Evolutionary conservation across 345 rosid species (phyloP), one percentile per base, ranked within the genome.

Genomic region (Melastoma malabathricum): DNA sequence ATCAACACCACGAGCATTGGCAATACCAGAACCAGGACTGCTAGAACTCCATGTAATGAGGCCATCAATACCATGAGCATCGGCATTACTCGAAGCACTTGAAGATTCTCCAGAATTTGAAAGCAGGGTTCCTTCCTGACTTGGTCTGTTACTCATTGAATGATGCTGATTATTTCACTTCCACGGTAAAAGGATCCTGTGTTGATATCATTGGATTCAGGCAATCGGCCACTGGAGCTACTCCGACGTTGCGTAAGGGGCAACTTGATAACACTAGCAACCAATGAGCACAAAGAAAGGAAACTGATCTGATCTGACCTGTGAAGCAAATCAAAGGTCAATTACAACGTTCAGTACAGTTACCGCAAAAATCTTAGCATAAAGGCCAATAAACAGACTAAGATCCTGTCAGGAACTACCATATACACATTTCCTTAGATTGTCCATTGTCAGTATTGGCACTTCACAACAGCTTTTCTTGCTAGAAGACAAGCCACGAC

Each of bases 171-270:
- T 60, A 59, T 62, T 58, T 55, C 58, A 44, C 71, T 49, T 29
- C 50, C 68, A 23, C 38, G 55, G 38, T 73, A 53, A 64, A 70
- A 45, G 27, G 77, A 74, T 69, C 71, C 86, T 61, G 63, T 77
- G 64, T 81, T 80, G 56, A 58, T 57, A 53, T 75, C 76, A 51
- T 65, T 66, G 62, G 69, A 60, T 58, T 83, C 82, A 49, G 84
- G 65, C 27, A 77, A 65, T 45, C 85, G 69, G 61, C 71, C 78
- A 66, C 70, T 41, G 19, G 64, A 59, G 59, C 61, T 65, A 56
- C 65, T 57, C 57, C 64, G 81, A 59, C 89, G 72, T 79, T 79
- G 89, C 87, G 79, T 81, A 55, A 69, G 72, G 59, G 63, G 57
- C 68, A 57, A 72, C 45, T 1, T 57, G 18, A 55, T 50, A 4